Conservation (phyloP, 495 filamentous ascomycete species). For the Rostrohypoxylon terebratum region DNA sequence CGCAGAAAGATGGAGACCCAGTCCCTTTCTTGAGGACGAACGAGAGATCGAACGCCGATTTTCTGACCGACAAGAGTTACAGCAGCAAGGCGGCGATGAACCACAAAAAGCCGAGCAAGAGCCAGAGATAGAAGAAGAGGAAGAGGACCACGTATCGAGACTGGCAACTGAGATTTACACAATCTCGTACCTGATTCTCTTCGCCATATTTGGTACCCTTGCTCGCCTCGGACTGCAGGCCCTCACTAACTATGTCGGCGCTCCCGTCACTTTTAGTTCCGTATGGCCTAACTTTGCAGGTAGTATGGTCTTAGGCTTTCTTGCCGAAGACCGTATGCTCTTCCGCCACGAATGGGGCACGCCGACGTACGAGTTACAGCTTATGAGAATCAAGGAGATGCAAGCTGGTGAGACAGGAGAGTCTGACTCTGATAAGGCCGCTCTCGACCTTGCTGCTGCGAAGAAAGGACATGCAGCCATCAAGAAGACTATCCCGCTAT, state of each 20-base stretch:
- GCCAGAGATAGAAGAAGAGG: constrained; percentile 27
- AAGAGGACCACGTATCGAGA: constrained; percentile 56
- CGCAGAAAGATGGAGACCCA: constrained; percentile 50
- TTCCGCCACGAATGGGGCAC: constrained; percentile 76
- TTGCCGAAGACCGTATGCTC: constrained; percentile 80
- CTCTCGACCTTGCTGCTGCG: constrained; percentile 52
- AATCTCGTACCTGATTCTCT: constrained; percentile 83
- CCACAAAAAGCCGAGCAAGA: constrained; percentile 32
- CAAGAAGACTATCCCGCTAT: constrained; percentile 89
- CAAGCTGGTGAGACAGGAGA: constrained; percentile 45
- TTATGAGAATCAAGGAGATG: constrained; percentile 48
- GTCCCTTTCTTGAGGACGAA: constrained; percentile 42
- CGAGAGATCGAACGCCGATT: constrained; percentile 38
- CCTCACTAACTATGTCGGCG: constrained; percentile 82
- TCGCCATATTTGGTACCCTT: constrained; percentile 88
- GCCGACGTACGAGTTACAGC: constrained; percentile 48
- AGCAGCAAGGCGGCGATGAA: constrained; percentile 10
- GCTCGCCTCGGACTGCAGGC: constrained; percentile 84
- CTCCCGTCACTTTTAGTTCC: constrained; percentile 77
- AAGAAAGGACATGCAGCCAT: constrained; percentile 65
- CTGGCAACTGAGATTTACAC: constrained; percentile 80
- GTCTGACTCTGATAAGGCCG: constrained; percentile 28
- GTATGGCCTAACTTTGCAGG: constrained; percentile 95
- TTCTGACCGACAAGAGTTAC: constrained; percentile 17
- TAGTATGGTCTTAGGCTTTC: constrained; percentile 84